Percentiles rank a stretch among this genome's conserved stretches.
phyloP scores from a whole-genome alignment of 768 basidiomycete species.

The Calocybe gangraenosa region DNA sequence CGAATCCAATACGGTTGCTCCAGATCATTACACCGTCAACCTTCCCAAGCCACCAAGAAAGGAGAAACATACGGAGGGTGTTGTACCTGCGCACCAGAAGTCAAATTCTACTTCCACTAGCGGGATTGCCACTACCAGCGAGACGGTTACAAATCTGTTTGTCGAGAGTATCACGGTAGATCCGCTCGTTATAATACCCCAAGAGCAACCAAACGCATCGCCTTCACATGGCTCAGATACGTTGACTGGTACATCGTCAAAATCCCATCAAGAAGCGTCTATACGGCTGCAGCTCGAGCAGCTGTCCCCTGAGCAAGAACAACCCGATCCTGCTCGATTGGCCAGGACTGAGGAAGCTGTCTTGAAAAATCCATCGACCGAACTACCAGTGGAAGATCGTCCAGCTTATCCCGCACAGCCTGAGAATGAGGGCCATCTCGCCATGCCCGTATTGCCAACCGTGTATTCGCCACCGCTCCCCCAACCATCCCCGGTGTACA shows the following conservation, averaged over 20 bases:
- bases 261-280: constrained; percentile 25
- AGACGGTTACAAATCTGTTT: constrained; percentile 7
- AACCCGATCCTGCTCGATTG: constrained; percentile 30
- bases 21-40: constrained; percentile 49
- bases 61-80: constrained; percentile 34
- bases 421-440: constrained; percentile 25
- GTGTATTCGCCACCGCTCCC: constrained; percentile 37
- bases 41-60: constrained; percentile 42
- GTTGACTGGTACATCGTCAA: constrained; percentile 16
- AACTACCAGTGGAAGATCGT: constrained; percentile 19
- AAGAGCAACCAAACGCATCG: constrained; percentile 1
- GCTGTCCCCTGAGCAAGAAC: constrained; percentile 28
- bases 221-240: constrained; percentile 17
- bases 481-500: constrained; percentile 53
- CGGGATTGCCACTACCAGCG: not conserved
- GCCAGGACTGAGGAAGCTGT: constrained; percentile 47
- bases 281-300: constrained; percentile 37
- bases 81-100: constrained; percentile 23
- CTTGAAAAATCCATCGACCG: constrained; percentile 32
- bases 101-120: constrained; percentile 8
- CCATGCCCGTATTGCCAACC: constrained; percentile 36
- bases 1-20: constrained; percentile 20
- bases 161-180: constrained; percentile 8
- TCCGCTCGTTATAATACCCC: not conserved
- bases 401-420: constrained; percentile 4